Conservation (phyloP, 768 basidiomycete species). For the Russula sp. region DNA sequence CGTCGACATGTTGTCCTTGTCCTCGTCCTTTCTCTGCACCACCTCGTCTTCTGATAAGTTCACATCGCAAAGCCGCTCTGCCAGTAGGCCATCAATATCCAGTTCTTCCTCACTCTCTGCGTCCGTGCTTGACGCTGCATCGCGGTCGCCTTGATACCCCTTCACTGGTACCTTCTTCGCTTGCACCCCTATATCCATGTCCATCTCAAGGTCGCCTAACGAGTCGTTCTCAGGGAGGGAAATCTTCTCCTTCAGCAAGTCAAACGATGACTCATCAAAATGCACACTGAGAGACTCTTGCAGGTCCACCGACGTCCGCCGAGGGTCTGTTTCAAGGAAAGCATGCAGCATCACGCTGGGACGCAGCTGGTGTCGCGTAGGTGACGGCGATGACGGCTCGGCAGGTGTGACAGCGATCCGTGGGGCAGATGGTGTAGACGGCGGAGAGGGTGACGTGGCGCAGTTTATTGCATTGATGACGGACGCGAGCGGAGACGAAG, state of each 20-base stretch:
- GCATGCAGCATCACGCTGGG: neutral
- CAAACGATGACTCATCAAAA: constrained; percentile 23
- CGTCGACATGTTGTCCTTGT: neutral
- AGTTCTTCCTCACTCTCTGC: constrained; percentile 7
- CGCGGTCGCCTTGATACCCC: neutral
- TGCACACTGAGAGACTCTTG: constrained; percentile 20
- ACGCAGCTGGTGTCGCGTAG: neutral
- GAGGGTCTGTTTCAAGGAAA: constrained; percentile 1
- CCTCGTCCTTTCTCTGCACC: neutral
- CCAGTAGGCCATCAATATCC: constrained; percentile 3
- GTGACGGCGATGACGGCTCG: constrained; percentile 18
- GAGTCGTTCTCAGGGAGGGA: constrained; percentile 20
- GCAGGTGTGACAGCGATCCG: constrained; percentile 15
- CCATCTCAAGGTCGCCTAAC: constrained; percentile 18
- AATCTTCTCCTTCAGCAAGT: constrained; percentile 24
- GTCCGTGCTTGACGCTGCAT: neutral
- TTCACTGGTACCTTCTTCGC: neutral
- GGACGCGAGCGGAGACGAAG: constrained; percentile 24
- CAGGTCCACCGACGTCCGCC: constrained; percentile 21
- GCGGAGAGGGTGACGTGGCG: constrained; percentile 1
- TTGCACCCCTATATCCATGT: neutral
- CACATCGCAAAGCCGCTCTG: constrained; percentile 19
- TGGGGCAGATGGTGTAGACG: constrained; percentile 10
- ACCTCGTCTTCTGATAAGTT: constrained; percentile 9
- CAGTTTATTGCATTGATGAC: constrained; percentile 24